Percentiles rank a stretch among this genome's conserved stretches.
Evolutionary conservation across 768 basidiomycete species (phyloP).

Genomic region (Mycena latifolia): DNA sequence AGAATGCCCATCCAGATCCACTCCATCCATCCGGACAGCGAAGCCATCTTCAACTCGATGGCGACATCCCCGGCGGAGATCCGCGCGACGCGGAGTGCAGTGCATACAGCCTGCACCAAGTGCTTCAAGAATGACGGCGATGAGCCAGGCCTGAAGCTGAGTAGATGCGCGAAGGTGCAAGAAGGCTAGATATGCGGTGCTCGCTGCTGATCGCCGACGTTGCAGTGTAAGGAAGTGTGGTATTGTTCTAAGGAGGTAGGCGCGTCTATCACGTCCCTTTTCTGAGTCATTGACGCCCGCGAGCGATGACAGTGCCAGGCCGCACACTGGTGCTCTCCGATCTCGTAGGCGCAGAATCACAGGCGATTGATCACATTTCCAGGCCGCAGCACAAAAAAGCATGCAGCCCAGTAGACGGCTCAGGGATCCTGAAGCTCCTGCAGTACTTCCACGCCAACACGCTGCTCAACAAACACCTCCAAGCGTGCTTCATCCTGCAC

Average conservation of each 20-base stretch:
- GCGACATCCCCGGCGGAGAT: not conserved
- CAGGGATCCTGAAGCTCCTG: constrained; percentile 11
- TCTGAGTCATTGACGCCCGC: too few relatives aligned
- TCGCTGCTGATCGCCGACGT: not conserved
- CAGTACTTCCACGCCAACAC: constrained; percentile 11
- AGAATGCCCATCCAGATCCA: not conserved
- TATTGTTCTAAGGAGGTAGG: constrained; percentile 27
- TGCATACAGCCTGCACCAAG: not conserved
- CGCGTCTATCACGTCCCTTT: not conserved
- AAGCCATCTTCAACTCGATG: constrained; percentile 12
- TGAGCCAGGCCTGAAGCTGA: not conserved
- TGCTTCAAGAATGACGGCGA: constrained; percentile 11
- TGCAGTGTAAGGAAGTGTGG: constrained; percentile 14
- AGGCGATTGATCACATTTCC: too few relatives aligned
- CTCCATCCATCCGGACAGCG: constrained; percentile 14
- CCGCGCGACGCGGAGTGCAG: not conserved
- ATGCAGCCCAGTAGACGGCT: constrained; percentile 13
- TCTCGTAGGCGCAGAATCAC: too few relatives aligned
- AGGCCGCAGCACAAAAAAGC: constrained; percentile 15
- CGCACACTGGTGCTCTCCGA: constrained; percentile 2
- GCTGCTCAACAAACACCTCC: constrained; percentile 3
- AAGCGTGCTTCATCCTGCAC: constrained; percentile 10
- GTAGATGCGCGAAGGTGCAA: constrained; percentile 8
- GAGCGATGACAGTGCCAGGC: constrained; percentile 12
- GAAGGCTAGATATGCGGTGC: not conserved